Evolutionary conservation across 2,329 filamentous ascomycete genomes (phyloP), one percentile per base, ranked within the genome.

Genomic region (Microsporum ferrugineum): DNA sequence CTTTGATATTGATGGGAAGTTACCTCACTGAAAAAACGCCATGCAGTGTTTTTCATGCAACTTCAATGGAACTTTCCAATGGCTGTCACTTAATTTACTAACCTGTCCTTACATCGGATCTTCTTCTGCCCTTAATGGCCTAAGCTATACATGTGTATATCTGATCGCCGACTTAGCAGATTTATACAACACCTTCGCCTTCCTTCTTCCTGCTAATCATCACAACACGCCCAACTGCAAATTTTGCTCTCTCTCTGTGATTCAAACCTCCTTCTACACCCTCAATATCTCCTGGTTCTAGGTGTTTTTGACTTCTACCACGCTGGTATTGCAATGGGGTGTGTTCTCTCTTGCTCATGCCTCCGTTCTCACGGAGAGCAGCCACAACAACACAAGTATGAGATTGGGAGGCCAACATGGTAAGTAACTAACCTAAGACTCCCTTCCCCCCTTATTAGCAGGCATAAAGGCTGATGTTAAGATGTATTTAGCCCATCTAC

Each of bases 331-430:
- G 17, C 17, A 57, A 59, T 59, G 57, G 57, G 57, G 3, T 59
- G 57, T 59, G 57, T 45, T 12, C 43, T 59, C 39, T 59, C 57
- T 36, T 59, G 57, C 31, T 36, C 39, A 27, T 59, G 57, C 23
- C 41, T 49, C 23, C 36, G 57, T 41, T 58, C 36, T 23, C 36
- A 49, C 14, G 31, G 39, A 59, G 57, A 49, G 23, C 56, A 41
- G 27, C 17, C 36, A 27, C 23, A 41, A 29, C 36, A 31, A n/a
- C 36, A 45, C 23, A 45, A 59, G 27, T 49, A 43, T 33, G 39
- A 59, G 33, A 59, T 59, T 47, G 57, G 57, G 33, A 45, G 41
- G 4, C 57, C 57, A 33, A 49, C 41, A 12, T 47, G 43, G 57
- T 59, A 36, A 47, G 57, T 59, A 36, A 34, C 12, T 7, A 34